These are phyloP conservation scores for Manihot esculenta DNA, from an alignment of 441 rosid species.

Conservation along the genomic window DNA sequence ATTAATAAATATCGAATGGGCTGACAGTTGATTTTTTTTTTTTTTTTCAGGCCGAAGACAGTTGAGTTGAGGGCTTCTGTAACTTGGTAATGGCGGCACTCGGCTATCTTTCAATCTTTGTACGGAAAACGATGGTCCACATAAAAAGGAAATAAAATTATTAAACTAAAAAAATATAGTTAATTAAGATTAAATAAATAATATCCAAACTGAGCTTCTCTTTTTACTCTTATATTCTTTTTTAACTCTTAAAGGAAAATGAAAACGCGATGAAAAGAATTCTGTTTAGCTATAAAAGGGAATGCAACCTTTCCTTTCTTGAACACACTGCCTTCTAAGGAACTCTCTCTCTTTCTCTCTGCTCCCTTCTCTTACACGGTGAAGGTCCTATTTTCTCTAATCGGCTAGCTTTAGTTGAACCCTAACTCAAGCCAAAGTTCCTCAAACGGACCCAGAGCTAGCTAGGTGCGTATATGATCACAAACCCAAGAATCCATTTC, in stretches of 20 bases:
- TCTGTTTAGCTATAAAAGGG: constrained; percentile 47
- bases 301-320: constrained; percentile 37
- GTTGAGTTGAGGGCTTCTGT: too few species aligned
- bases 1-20: not conserved
- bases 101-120: too few species aligned
- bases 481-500: too few species aligned
- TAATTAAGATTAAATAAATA: too few species aligned
- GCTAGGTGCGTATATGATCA: too few species aligned
- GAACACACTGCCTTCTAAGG: constrained; percentile 16
- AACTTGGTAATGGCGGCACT: too few species aligned
- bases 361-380: not conserved
- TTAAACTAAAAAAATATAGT: not conserved
- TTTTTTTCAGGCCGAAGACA: too few species aligned
- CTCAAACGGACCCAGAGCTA: not conserved
- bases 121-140: constrained; percentile 27
- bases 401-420: constrained; percentile 19
- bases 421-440: constrained; percentile 8
- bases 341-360: not conserved
- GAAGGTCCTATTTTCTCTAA: constrained; percentile 11
- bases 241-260: constrained; percentile 6
- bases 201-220: too few species aligned
- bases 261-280: not conserved
- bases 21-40: not conserved
- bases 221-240: not conserved
- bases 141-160: not conserved